A percentile compares a stretch with the other conserved stretches of the same genome.
Conservation (phyloP, 768 basidiomycete genomes). For the Lentinula sp. region DNA sequence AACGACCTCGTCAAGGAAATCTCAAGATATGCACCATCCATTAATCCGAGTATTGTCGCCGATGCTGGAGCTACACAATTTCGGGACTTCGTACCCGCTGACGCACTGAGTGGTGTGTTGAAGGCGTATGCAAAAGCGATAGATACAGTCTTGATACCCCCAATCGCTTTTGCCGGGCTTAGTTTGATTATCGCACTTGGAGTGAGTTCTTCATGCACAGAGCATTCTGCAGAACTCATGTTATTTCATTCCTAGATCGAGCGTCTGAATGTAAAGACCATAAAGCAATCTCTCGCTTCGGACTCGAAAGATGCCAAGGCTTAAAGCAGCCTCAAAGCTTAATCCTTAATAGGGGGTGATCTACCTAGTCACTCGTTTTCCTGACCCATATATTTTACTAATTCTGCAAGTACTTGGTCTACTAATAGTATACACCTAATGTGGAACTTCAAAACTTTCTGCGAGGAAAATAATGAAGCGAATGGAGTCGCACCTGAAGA, state of each 20-base stretch:
- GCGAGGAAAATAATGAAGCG: too few species aligned
- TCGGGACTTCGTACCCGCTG: constrained; percentile 1
- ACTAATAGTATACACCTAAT: too few species aligned
- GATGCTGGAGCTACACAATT: constrained; percentile 7
- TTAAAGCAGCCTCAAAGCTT: too few species aligned
- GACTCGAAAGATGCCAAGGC: too few species aligned
- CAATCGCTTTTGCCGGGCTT: constrained; percentile 8
- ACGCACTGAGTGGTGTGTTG: constrained; percentile 6
- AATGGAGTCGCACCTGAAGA: too few species aligned
- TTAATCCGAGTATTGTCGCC: constrained; percentile 1
- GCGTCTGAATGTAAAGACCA: not conserved
- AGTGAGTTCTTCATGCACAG: not conserved
- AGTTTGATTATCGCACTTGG: constrained; percentile 1
- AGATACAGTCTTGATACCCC: constrained; percentile 7
- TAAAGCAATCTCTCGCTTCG: not conserved
- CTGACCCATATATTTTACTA: too few species aligned
- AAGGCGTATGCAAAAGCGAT: constrained; percentile 10
- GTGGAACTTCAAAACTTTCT: too few species aligned
- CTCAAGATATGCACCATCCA: constrained; percentile 4
- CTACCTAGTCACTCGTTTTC: too few species aligned
- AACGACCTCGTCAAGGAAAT: constrained; percentile 5
- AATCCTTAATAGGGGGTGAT: too few species aligned
- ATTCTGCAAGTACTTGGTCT: too few species aligned
- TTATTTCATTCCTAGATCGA: not conserved
- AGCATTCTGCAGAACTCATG: not conserved